Evolutionary conservation across 441 rosid genomes (phyloP), one percentile per base, ranked within the genome.

Genomic region (Euphorbia celastroides): DNA sequence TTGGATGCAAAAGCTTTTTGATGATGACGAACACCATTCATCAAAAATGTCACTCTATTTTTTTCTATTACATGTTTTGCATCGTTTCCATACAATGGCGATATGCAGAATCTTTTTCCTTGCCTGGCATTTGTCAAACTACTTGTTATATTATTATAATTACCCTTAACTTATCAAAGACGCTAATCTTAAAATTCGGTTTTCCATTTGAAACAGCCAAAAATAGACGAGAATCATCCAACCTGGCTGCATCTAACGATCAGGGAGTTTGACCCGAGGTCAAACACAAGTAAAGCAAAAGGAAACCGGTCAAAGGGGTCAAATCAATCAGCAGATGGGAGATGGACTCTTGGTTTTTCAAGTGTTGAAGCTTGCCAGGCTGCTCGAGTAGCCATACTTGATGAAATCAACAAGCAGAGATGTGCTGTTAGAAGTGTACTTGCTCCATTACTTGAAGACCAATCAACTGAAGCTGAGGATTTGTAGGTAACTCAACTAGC

Each of bases 271-370:
- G 82, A 84, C 59, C 88, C 89, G 16, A 74, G 68, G 62, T 76
- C 76, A 61, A 61, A 60, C 26, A 60, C 57, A 55, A 73, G 76
- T 67, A 79, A 78, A 78, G 68, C 69, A 5, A 60, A 67, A 57
- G 64, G 70, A 64, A 46, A 36, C 60, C 62, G 60, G 64, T 42
- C 69, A 10, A 74, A 71, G 60, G 63, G 19, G 44, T 60, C 77
- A 58, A 68, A 72, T 72, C 67, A 75, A 31, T 52, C 67, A 20
- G 46, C 65, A 17, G 92, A 84, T 57, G 91, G 89, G 62, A 75
- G 79, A 78, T 86, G 95, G 92, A 86, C 87, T 7, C 78, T 86
- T 60, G 92, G 88, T 57, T 88, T 86, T 72, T 66, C 83, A 26
- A 83, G 72, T 66, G 75, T 71, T 3, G 77, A 79, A 63, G 83